phyloP scores from a whole-genome alignment of 169 alveolate genomes.

The Cryptosporidium felis region DNA sequence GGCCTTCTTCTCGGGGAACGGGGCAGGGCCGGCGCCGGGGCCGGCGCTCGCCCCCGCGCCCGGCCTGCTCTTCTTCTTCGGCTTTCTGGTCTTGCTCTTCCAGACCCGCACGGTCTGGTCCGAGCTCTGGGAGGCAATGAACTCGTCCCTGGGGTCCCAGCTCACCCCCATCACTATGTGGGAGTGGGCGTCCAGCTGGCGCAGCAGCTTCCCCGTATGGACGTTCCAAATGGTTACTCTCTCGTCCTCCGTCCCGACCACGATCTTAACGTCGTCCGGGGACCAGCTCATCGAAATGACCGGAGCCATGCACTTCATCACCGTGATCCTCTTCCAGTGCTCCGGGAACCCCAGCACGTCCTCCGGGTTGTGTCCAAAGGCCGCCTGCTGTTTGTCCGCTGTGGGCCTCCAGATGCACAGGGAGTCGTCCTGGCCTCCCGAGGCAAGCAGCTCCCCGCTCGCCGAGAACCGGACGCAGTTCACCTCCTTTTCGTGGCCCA shows the following conservation, averaged over 20 bases:
- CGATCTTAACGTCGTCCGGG: conserved; percentile 49
- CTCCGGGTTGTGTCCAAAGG: conserved; percentile 58
- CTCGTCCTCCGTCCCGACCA: conserved; percentile 68
- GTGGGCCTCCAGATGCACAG: conserved; percentile 66
- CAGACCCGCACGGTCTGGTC: conserved; percentile 78
- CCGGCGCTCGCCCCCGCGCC: conserved; percentile 1
- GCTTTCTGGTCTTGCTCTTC: conserved; percentile 27
- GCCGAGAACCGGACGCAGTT: conserved; percentile 87
- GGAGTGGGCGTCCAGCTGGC: conserved; percentile 61
- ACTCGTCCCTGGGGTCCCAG: conserved; percentile 73
- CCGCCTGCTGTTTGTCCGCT: conserved; percentile 33
- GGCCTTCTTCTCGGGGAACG: not conserved
- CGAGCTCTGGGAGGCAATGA: conserved; percentile 87
- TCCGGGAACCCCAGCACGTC: conserved; percentile 68
- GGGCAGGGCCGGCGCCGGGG: too few relatives aligned
- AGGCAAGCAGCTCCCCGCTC: conserved; percentile 83
- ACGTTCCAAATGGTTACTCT: conserved; percentile 60
- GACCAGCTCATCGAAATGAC: conserved; percentile 65
- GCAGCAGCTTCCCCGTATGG: conserved; percentile 46
- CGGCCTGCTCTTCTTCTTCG: conserved; percentile 41
- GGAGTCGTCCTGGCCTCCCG: conserved; percentile 88
- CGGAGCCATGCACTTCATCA: conserved; percentile 68
- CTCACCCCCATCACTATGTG: conserved; percentile 66
- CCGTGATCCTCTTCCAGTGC: conserved; percentile 65
- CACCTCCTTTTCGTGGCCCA: conserved; percentile 89